A percentile compares a stretch with the other conserved stretches of the same genome.
These are phyloP conservation scores for Exophiala viscosa DNA, from an alignment of 2,329 filamentous ascomycete species.

Conservation along the genomic window DNA sequence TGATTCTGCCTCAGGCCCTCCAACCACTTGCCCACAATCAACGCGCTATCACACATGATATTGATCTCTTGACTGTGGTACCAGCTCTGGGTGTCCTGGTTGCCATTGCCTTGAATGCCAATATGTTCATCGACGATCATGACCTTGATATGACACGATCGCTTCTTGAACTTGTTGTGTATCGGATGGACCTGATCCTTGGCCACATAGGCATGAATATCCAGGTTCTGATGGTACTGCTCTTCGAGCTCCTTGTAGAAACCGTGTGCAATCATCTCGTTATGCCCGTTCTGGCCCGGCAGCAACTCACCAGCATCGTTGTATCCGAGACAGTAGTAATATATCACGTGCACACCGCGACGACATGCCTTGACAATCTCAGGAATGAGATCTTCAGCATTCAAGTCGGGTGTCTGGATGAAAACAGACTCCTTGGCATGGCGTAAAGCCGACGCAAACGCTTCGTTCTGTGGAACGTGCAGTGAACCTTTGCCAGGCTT, in stretches of 20 bases:
- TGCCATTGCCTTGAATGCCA: constrained; percentile 68
- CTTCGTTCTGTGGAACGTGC: constrained; percentile 69
- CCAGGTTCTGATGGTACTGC: constrained; percentile 49
- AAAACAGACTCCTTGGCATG: constrained; percentile 65
- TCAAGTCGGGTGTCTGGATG: constrained; percentile 74
- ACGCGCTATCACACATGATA: constrained; percentile 64
- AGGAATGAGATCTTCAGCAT: constrained; percentile 64
- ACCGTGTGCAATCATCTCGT: constrained; percentile 64
- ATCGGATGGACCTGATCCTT: constrained; percentile 69
- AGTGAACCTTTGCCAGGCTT: constrained; percentile 58
- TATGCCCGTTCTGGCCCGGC: constrained; percentile 70
- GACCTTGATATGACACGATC: constrained; percentile 73
- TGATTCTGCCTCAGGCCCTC: constrained; percentile 62
- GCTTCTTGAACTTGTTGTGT: constrained; percentile 60
- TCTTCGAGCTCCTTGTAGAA: constrained; percentile 58
- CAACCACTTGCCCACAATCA: constrained; percentile 61
- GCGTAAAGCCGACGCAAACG: constrained; percentile 66
- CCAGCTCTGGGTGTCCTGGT: constrained; percentile 78
- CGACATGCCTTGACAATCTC: constrained; percentile 63
- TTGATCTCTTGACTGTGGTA: constrained; percentile 76
- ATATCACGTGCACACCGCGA: constrained; percentile 63
- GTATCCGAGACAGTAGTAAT: constrained; percentile 73
- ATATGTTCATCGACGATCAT: constrained; percentile 68
- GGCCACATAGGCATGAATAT: constrained; percentile 67
- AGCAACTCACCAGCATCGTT: constrained; percentile 75